phyloP scores from a whole-genome alignment of 176 grass and related monocot genomes.

The Raddia distichophylla region DNA sequence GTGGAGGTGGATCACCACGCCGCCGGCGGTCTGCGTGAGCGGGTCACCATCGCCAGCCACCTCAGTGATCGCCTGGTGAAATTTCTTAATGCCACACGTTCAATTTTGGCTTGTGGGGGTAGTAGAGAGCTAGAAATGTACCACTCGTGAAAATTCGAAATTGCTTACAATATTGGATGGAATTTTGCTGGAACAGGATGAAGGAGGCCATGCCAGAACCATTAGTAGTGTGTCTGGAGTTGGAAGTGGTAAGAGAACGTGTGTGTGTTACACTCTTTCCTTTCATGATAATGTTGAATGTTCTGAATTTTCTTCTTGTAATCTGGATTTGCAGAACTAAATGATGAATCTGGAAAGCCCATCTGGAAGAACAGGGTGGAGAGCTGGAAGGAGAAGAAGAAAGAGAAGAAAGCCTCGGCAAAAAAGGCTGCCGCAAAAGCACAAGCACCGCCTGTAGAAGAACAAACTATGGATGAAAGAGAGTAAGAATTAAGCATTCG shows the following conservation, averaged over 20 bases:
- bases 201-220: slow-evolving; percentile 73
- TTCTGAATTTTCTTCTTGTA: slow-evolving; percentile 18
- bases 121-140: not conserved
- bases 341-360: slow-evolving; percentile 89
- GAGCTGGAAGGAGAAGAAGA: slow-evolving; percentile 98
- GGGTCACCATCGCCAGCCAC: slow-evolving; percentile 53
- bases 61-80: slow-evolving; percentile 67
- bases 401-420: slow-evolving; percentile 65
- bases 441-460: slow-evolving; percentile 72
- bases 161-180: slow-evolving; percentile 13
- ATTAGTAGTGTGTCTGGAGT: slow-evolving; percentile 76
- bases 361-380: slow-evolving; percentile 99
- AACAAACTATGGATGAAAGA: slow-evolving; percentile 84
- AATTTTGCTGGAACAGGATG: slow-evolving; percentile 62
- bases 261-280: not conserved
- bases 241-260: slow-evolving; percentile 65
- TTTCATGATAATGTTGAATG: not conserved
- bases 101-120: not conserved
- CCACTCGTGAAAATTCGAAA: not conserved
- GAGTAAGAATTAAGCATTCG: slow-evolving; percentile 64
- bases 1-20: slow-evolving; percentile 35
- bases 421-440: slow-evolving; percentile 67
- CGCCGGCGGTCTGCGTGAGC: slow-evolving; percentile 52
- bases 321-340: slow-evolving; percentile 62
- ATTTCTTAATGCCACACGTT: not conserved